These are phyloP conservation scores for Yamadazyma membranifaciens DNA, from an alignment of 1,139 yeast genomes.

Conservation along the genomic window DNA sequence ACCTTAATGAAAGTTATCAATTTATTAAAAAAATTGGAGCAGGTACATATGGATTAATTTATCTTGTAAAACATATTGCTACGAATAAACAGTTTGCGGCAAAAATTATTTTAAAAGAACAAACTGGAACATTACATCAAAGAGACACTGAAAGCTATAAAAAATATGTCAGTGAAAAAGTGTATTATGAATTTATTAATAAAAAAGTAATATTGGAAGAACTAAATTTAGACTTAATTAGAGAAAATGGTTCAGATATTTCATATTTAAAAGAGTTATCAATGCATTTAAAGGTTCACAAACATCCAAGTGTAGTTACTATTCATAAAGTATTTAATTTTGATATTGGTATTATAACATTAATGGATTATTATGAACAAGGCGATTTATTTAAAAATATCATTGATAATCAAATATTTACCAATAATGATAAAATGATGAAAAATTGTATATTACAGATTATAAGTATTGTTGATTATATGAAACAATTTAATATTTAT, in stretches of 20 bases:
- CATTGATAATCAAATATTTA: constrained; percentile 63
- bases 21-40: constrained; percentile 69
- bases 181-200: constrained; percentile 25
- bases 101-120: constrained; percentile 63
- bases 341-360: constrained; percentile 51
- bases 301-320: constrained; percentile 75
- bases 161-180: constrained; percentile 28
- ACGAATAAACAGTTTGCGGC: constrained; percentile 63
- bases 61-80: constrained; percentile 57
- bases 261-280: constrained; percentile 65
- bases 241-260: constrained; percentile 39
- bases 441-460: constrained; percentile 75
- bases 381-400: constrained; percentile 83
- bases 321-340: constrained; percentile 67
- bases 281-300: constrained; percentile 69
- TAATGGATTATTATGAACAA: constrained; percentile 81
- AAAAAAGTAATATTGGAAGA: constrained; percentile 18
- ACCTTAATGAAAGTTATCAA: constrained; percentile 16
- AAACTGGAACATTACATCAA: constrained; percentile 18
- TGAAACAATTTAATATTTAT: constrained; percentile 64
- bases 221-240: constrained; percentile 44
- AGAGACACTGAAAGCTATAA: constrained; percentile 31
- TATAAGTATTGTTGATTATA: constrained; percentile 67
- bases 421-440: constrained; percentile 42
- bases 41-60: constrained; percentile 87